Percentiles rank a stretch among this genome's conserved stretches.
Evolutionary conservation across 257 asterid species (phyloP).

Genomic region (Solanum sitiens): DNA sequence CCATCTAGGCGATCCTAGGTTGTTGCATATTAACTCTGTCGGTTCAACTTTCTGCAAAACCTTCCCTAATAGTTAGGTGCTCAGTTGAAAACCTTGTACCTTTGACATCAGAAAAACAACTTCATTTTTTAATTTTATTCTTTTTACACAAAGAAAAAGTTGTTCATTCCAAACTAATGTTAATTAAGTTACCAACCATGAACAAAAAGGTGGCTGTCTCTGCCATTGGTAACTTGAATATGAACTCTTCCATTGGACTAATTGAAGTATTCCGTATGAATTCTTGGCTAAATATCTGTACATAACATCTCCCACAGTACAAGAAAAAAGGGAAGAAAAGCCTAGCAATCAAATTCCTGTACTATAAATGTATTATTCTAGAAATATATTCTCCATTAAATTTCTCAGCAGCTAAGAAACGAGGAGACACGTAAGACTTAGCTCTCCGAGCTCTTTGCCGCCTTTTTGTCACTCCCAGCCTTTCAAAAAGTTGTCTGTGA

Average conservation of each 20-base stretch:
- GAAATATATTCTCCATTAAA: not conserved
- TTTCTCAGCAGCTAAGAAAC: not conserved
- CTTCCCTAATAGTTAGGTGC: too few relatives aligned
- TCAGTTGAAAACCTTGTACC: too few relatives aligned
- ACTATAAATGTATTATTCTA: not conserved
- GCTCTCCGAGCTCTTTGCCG: conserved; percentile 28
- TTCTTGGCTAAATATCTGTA: not conserved
- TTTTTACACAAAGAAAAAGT: not conserved
- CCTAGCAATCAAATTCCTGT: not conserved
- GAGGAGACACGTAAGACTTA: conserved; percentile 6
- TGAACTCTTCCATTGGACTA: not conserved
- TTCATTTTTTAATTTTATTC: too few relatives aligned
- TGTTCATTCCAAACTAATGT: not conserved
- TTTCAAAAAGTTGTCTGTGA: conserved; percentile 1
- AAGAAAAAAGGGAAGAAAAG: not conserved
- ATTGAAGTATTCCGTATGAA: not conserved
- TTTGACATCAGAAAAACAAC: too few relatives aligned
- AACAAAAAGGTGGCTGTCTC: not conserved
- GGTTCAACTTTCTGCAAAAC: too few relatives aligned
- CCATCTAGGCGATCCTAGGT: too few relatives aligned
- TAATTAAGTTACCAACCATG: not conserved
- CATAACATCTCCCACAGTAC: not conserved
- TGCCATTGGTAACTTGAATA: not conserved
- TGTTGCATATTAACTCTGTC: too few relatives aligned
- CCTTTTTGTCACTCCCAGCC: conserved; percentile 11